phyloP scores from a whole-genome alignment of 2,329 filamentous ascomycete genomes.

The Penicillium sp. region DNA sequence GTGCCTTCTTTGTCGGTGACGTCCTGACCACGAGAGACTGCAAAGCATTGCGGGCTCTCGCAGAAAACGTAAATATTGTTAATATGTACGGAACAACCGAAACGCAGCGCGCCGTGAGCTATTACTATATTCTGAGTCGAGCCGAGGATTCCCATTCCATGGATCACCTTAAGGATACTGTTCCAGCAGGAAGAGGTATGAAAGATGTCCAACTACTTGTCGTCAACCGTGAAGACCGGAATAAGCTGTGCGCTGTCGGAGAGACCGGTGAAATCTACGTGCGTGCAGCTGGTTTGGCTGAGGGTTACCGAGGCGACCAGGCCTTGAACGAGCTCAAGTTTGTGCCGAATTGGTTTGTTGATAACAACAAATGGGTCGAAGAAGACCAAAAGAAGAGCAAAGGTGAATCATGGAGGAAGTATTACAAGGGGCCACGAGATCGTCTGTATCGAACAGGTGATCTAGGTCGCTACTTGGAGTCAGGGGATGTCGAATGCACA shows the following conservation, averaged over 20 bases:
- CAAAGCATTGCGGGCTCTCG: constrained; percentile 68
- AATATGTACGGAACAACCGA: constrained; percentile 92
- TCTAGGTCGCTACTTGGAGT: constrained; percentile 67
- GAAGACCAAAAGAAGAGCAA: constrained; percentile 51
- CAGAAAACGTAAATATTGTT: constrained; percentile 68
- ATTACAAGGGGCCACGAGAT: constrained; percentile 78
- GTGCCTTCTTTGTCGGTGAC: constrained; percentile 89
- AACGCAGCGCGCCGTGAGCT: constrained; percentile 75
- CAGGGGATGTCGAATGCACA: constrained; percentile 71
- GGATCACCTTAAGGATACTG: constrained; percentile 65
- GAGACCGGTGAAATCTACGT: constrained; percentile 83
- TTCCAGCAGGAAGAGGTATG: constrained; percentile 84
- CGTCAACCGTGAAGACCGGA: constrained; percentile 65
- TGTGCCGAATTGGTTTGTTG: constrained; percentile 79
- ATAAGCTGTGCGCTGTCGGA: constrained; percentile 70
- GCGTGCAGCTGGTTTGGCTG: constrained; percentile 76
- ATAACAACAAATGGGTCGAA: constrained; percentile 65
- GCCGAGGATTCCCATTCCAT: constrained; percentile 49
- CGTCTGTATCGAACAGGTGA: constrained; percentile 85
- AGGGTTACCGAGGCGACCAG: constrained; percentile 66
- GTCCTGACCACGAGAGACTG: constrained; percentile 83
- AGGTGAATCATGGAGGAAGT: constrained; percentile 70
- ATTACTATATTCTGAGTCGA: constrained; percentile 69
- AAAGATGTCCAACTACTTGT: constrained; percentile 83
- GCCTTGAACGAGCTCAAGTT: constrained; percentile 73